Base-by-base conservation (phyloP, 2,329 filamentous ascomycete species). In the Aspergillus viridinutans region DNA sequence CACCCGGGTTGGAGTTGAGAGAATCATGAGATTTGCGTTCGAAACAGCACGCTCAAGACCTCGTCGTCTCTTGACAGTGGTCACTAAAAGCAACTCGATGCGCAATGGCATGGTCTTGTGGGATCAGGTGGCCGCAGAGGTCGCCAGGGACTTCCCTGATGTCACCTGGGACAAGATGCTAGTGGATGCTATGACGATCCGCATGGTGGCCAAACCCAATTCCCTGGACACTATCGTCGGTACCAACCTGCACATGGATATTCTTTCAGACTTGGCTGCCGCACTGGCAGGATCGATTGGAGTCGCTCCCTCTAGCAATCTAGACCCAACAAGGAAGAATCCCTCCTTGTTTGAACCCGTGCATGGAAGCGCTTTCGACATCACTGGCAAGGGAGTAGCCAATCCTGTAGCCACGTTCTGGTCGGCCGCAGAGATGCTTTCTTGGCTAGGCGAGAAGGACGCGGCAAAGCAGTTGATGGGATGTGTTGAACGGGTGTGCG, bases 201-300 rank as follows among this genome's bases (percentile, higher is more conserved):
- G 80, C 14, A 83, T 83, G 81, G 79, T 82, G 0, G 61, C 77
- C n/a, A 76, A 80, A 48, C 80, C 80, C 0, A 68, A 78, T 45
- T 76, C 73, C 0, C 55, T 83, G 9, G 81, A 83, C 58, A 82
- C 80, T 0, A 80, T 83, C 50, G 80, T 83, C 23, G 80, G 80
- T 1, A 82, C 80, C 2, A 83, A 83, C 57, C 61, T 83, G 56
- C 67, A 81, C 72, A 85, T 85, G 86, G 86, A 89, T 60, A 88
- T 89, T 51, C 80, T 90, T 3, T 88, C 86, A 0, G 87, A 90
- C 65, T 76, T 90, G 21, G 88, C 87, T 4, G 87, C 88, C 14
- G 85, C 86, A 0, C 75, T 90, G 7, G 87, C 87, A 2, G 87
- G 87, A 0, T 86, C 83, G 1, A 90, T 90, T 59, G 87, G 88